Evolutionary conservation across 2,329 filamentous ascomycete genomes (phyloP), one percentile per base, ranked within the genome.

Genomic region (Diaporthe sp.): DNA sequence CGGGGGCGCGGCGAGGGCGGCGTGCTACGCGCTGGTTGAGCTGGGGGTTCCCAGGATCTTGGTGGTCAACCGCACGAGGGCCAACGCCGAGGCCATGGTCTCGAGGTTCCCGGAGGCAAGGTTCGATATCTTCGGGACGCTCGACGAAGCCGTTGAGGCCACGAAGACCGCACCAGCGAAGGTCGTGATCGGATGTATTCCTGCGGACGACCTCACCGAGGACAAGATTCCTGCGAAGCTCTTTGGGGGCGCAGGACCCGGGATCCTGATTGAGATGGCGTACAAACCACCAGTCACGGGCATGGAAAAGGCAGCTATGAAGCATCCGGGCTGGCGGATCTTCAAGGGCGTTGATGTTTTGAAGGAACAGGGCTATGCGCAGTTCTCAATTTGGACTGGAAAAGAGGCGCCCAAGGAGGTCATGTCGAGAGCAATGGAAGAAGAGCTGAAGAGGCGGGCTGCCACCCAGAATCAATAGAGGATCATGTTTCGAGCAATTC

Each of bases 171-270:
- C 61, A 49, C 42, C 61, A 15, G 8, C 61, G 9, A 65, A 42
- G 28, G 61, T 65, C 25, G 61, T 65, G 9, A 12, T 65, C 10
- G 61, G 61, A 34, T 65, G 61, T n/a, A 49, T 65, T 9, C 61
- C 61, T 49, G 61, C 61, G 17, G 61, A 65, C 42, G 42, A 65
- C 28, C 42, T 65, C 61, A 49, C 61, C 25, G 61, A 65, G 61
- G 25, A 65, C 9, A 65, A 28, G 17, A 65, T 65, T 34, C 61
- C 61, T 34, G 19, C 19, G 49, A 15, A 15, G 10, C 25, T 65
- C 25, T 65, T 65, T 34, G 61, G 28, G 25, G 28, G 9, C 42
- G 42, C 28, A 49, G 25, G 15, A n/a, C 13, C 25, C 17, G 42
- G 61, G 3, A 22, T 65, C 4, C n/a, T 65, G 17, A 25, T 65